phyloP scores from a whole-genome alignment of 345 rosid genomes.

The Gossypium bickii region DNA sequence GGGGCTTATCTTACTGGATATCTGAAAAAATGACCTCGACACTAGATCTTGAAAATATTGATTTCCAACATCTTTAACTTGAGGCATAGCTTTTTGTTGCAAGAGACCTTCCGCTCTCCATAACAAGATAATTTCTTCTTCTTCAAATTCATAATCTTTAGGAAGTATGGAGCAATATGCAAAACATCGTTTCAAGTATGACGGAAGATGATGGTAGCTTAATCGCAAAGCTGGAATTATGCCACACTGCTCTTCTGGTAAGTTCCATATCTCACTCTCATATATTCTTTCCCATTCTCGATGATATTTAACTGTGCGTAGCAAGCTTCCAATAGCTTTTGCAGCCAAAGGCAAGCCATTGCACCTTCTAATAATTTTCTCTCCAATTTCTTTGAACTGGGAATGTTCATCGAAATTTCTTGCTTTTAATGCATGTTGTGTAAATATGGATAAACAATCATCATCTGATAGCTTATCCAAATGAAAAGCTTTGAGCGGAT shows the following conservation, averaged over 20 bases:
- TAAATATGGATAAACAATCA: constrained; percentile 8
- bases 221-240: too few relatives aligned
- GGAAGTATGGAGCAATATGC: too few relatives aligned
- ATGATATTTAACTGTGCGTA: too few relatives aligned
- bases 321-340: constrained; percentile 22
- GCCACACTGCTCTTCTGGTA: too few relatives aligned
- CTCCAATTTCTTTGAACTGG: constrained; percentile 29
- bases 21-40: neutral
- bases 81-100: neutral
- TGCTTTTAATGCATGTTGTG: constrained; percentile 14
- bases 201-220: too few relatives aligned
- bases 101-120: neutral
- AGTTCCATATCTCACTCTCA: too few relatives aligned
- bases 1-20: neutral
- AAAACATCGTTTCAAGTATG: too few relatives aligned
- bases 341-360: neutral
- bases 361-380: constrained; percentile 32
- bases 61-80: neutral
- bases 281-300: too few relatives aligned
- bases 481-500: neutral
- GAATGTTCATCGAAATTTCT: constrained; percentile 5
- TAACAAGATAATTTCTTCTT: too few relatives aligned
- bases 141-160: too few relatives aligned
- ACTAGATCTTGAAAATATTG: neutral
- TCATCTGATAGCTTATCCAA: neutral